Conservation (phyloP, 169 alveolate species). For the Plasmodium vinckei region DNA sequence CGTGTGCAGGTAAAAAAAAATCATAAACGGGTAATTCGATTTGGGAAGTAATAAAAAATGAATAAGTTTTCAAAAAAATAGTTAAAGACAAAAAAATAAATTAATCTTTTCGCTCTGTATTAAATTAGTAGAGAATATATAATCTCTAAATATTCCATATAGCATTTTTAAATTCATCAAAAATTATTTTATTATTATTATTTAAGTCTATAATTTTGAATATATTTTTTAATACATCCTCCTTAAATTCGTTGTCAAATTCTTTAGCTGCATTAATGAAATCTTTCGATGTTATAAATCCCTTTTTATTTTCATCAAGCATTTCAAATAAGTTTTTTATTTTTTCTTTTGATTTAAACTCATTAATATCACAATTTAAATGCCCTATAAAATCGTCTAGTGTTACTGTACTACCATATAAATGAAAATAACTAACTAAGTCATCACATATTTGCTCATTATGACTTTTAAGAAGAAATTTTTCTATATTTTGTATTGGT, state of each 20-base stretch:
- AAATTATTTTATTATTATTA: conserved; percentile 16
- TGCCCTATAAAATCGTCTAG: conserved; percentile 44
- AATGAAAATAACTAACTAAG: conserved; percentile 35
- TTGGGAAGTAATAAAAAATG: too few relatives aligned
- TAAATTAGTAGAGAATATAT: too few relatives aligned
- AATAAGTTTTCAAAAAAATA: too few relatives aligned
- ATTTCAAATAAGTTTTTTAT: conserved; percentile 35
- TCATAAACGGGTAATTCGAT: too few relatives aligned
- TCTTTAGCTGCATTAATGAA: conserved; percentile 65
- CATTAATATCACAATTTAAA: conserved; percentile 66
- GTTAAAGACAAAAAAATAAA: too few relatives aligned
- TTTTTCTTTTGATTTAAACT: conserved; percentile 68
- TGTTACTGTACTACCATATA: conserved; percentile 57
- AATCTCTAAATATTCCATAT: conserved; percentile 34
- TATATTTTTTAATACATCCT: conserved; percentile 32
- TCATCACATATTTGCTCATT: conserved; percentile 48
- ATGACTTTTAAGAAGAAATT: conserved; percentile 35
- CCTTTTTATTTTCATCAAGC: conserved; percentile 35
- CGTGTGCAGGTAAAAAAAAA: too few relatives aligned
- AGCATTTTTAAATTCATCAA: conserved; percentile 66
- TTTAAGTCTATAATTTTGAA: conserved; percentile 44
- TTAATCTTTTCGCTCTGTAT: too few relatives aligned
- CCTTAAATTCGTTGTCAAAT: conserved; percentile 61
- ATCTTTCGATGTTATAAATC: conserved; percentile 30
- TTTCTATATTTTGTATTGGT: conserved; percentile 37